Percentiles rank a stretch among this genome's conserved stretches.
These are phyloP conservation scores for Mycena capillaripes DNA, from an alignment of 768 basidiomycete genomes.

Conservation along the genomic window DNA sequence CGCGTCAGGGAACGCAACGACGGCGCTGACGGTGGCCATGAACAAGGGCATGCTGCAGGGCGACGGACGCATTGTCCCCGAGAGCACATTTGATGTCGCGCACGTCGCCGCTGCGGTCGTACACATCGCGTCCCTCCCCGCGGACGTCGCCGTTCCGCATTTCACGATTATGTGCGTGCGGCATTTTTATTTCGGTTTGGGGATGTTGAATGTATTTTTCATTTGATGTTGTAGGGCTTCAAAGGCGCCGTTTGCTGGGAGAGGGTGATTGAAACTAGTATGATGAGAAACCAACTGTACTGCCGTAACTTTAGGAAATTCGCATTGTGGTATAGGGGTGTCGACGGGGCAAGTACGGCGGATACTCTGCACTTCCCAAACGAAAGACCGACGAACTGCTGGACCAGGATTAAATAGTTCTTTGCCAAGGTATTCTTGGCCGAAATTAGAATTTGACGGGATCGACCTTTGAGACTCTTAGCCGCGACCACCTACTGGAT, in stretches of 20 bases:
- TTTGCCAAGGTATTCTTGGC: not conserved
- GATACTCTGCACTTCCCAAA: not conserved
- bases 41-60: constrained; percentile 73
- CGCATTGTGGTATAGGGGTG: no score
- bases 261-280: no score
- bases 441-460: not conserved
- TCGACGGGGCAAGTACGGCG: no score
- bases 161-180: constrained; percentile 77
- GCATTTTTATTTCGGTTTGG: no score
- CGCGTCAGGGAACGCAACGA: constrained; percentile 76
- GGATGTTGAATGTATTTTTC: no score
- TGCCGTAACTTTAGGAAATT: no score
- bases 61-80: constrained; percentile 68
- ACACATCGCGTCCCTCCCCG: constrained; percentile 78
- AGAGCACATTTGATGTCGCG: constrained; percentile 78
- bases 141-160: constrained; percentile 77
- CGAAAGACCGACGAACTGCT: not conserved
- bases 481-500: not conserved
- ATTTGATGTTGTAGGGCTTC: no score
- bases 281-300: no score
- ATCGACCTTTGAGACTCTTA: not conserved
- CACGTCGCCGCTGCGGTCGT: constrained; percentile 89
- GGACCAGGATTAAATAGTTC: no score
- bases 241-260: no score
- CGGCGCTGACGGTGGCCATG: constrained; percentile 65